Conservation (phyloP, 495 filamentous ascomycete genomes). For the Aspergillus nanangensis region DNA sequence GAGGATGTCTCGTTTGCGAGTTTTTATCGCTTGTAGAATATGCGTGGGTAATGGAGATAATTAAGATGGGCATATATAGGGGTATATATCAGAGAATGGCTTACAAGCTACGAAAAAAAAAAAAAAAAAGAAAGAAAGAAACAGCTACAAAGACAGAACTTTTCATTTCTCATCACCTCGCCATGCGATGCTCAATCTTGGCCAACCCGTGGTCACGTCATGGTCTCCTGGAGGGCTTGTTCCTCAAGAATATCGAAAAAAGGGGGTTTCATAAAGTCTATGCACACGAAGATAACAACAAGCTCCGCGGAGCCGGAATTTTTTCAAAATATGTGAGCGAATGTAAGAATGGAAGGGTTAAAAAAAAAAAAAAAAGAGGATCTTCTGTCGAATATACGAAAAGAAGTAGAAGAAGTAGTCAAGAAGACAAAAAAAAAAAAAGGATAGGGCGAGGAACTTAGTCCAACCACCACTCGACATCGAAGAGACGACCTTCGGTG, state of each 20-base stretch:
- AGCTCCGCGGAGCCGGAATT: too few relatives aligned
- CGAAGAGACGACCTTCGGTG: slow-evolving; percentile 24
- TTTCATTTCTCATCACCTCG: not conserved
- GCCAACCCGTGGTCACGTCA: too few relatives aligned
- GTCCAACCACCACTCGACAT: slow-evolving; percentile 34
- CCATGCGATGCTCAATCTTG: not conserved
- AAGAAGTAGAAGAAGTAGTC: slow-evolving; percentile 1
- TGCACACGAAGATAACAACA: too few relatives aligned
- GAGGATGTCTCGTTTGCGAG: too few relatives aligned
- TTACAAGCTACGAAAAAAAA: not conserved
- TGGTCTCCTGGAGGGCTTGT: not conserved
- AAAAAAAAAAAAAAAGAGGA: not conserved
- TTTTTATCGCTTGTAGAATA: too few relatives aligned
- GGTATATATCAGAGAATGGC: not conserved
- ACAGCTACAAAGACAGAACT: too few relatives aligned
- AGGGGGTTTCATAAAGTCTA: not conserved
- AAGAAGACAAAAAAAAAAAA: not conserved
- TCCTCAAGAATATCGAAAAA: not conserved
- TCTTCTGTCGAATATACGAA: not conserved
- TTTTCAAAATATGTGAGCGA: too few relatives aligned
- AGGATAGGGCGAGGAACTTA: slow-evolving; percentile 19
- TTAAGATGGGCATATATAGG: too few relatives aligned
- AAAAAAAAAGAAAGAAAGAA: not conserved
- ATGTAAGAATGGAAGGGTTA: not conserved
- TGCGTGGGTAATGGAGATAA: too few relatives aligned